Evolutionary conservation across 345 rosid species (phyloP).

Genomic region (Garcia nutans): DNA sequence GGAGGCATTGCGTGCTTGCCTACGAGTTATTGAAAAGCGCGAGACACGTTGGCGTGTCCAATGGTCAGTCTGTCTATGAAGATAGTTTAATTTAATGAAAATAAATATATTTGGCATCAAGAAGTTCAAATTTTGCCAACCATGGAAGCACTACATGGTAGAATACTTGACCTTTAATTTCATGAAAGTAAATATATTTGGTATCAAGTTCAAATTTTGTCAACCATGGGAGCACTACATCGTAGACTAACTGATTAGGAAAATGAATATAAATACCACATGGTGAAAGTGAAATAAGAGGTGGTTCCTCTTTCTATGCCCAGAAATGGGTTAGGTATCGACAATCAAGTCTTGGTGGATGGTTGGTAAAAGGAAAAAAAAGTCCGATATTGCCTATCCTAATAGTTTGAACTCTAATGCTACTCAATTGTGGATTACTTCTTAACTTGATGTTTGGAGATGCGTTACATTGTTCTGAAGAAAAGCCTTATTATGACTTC

Average conservation of each 20-base stretch:
- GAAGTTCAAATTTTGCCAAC: neutral
- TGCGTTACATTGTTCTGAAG: neutral
- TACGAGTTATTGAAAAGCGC: conserved; percentile 96
- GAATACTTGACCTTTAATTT: too few relatives aligned
- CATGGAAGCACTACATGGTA: too few relatives aligned
- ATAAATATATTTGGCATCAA: neutral
- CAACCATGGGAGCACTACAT: too few relatives aligned
- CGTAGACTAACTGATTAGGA: neutral
- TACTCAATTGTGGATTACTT: neutral
- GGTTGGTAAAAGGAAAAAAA: neutral
- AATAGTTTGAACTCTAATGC: neutral
- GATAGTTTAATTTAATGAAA: neutral
- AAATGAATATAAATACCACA: neutral
- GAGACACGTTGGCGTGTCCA: conserved; percentile 99
- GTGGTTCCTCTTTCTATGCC: neutral
- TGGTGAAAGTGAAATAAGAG: neutral
- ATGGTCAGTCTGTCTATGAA: conserved; percentile 51
- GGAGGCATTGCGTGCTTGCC: conserved; percentile 99
- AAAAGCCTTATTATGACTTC: neutral
- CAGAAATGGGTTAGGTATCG: neutral
- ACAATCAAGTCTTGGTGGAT: neutral
- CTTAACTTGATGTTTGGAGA: neutral
- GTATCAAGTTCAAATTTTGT: too few relatives aligned
- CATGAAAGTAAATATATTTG: too few relatives aligned
- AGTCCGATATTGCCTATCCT: neutral